Evolutionary conservation across 345 rosid genomes (phyloP), one percentile per base, ranked within the genome.

Genomic region (Balakata baccata): DNA sequence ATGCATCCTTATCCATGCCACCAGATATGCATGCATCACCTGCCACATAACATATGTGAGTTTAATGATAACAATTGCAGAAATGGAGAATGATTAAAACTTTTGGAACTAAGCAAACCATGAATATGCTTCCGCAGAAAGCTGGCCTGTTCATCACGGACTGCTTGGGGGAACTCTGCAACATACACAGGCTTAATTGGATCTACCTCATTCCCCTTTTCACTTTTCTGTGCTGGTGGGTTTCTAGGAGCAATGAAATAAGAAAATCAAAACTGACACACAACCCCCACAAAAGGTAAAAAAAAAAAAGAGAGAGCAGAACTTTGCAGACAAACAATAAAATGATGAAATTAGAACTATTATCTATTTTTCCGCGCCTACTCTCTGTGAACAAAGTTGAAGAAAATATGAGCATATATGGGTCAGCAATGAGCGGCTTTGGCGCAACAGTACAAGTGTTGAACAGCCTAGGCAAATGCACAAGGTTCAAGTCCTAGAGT

Each of bases 141-240:
- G 66, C 75, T 77, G 52, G 79, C 73, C 75, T 84, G 94, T 74
- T 92, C 95, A 81, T 88, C 94, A 61, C 93, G 94, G 53, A 92
- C 85, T 12, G 71, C 81, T 63, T 86, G 92, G 23, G 98, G 98
- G 77, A 90, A 92, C 79, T 92, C 98, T 68, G 88, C 93, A 78
- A 92, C 88, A 84, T 89, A 92, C 3, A 94, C 98, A 22, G 98
- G 98, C 81, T 88, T 90, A 20, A 85, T 76, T 45, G 86, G 89
- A 79, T 90, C 93, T 47, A 70, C 56, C 25, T 82, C 88, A 49
- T 79, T 81, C 64, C 79, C 88, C 66, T 77, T 83, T 57, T 86
- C 88, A 74, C 64, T 87, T 68, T 57, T 80, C 64, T 81, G 85
- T 4, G 72, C 83, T 8, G 88, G 77, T 58, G 91, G 81, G 83